phyloP scores from a whole-genome alignment of 768 basidiomycete species.

The Trametes punicea region DNA sequence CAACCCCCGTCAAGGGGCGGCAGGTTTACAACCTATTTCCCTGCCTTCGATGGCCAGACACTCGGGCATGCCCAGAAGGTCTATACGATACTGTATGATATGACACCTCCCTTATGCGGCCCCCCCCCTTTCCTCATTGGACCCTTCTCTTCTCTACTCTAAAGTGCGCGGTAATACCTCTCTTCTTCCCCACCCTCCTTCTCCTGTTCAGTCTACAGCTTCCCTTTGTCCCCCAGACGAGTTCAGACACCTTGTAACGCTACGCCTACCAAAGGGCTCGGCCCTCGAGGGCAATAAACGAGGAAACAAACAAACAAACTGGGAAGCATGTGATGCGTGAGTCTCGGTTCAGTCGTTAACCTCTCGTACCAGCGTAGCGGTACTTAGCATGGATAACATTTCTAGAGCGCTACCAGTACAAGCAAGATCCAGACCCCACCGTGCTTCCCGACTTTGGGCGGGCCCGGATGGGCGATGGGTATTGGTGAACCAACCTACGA shows the following conservation, averaged over 20 bases:
- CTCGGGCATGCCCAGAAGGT: not conserved
- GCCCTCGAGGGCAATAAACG: not conserved
- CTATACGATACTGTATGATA: not conserved
- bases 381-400: not conserved
- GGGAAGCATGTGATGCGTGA: no score
- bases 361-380: not conserved
- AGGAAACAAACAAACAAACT: not conserved
- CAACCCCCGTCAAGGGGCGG: not conserved
- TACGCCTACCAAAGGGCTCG: not conserved
- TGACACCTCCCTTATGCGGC: no score
- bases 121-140: not conserved
- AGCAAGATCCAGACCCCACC: constrained; percentile 1
- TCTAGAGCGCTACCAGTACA: constrained; percentile 6
- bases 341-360: not conserved
- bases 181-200: not conserved
- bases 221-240: not conserved
- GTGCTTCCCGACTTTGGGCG: constrained; percentile 2
- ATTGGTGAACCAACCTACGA: no score
- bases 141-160: not conserved
- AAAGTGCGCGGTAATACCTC: not conserved
- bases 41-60: not conserved
- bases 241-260: not conserved
- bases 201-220: not conserved
- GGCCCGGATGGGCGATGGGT: not conserved
- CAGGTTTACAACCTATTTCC: not conserved